Conservation (phyloP, 2,329 filamentous ascomycete species). For the Trichoderma citrinoviride region DNA sequence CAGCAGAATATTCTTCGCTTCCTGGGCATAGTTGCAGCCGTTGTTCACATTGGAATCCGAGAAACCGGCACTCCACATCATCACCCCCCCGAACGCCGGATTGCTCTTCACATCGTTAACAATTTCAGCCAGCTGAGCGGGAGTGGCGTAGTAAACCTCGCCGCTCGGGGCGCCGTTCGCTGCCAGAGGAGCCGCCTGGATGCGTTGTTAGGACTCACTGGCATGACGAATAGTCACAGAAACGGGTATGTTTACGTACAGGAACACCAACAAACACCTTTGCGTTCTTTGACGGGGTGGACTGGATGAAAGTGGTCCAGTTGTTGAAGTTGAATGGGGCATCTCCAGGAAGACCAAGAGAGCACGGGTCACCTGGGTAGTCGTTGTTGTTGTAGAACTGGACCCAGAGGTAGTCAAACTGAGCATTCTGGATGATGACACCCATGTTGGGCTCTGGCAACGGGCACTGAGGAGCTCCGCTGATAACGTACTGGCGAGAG, state of each 20-base stretch:
- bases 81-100: conserved; percentile 36
- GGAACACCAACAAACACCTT: conserved; percentile 38
- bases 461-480: conserved; percentile 45
- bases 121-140: conserved; percentile 27
- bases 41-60: conserved; percentile 36
- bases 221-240: no score
- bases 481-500: conserved; percentile 41
- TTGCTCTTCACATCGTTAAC: conserved; percentile 33
- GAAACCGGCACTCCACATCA: conserved; percentile 44
- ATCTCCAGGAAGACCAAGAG: conserved; percentile 24
- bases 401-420: conserved; percentile 40
- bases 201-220: neutral
- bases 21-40: conserved; percentile 38
- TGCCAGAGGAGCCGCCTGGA: conserved; percentile 25
- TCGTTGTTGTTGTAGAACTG: conserved; percentile 51
- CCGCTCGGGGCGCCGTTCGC: conserved; percentile 28
- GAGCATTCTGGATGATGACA: conserved; percentile 36
- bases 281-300: conserved; percentile 31
- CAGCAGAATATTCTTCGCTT: conserved; percentile 16
- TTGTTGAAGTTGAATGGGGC: conserved; percentile 36
- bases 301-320: conserved; percentile 32
- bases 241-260: neutral
- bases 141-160: conserved; percentile 30
- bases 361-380: conserved; percentile 30
- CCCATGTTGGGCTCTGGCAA: conserved; percentile 39